phyloP scores from a whole-genome alignment of 129 eudicot genomes.

The Sambucus nigra region DNA sequence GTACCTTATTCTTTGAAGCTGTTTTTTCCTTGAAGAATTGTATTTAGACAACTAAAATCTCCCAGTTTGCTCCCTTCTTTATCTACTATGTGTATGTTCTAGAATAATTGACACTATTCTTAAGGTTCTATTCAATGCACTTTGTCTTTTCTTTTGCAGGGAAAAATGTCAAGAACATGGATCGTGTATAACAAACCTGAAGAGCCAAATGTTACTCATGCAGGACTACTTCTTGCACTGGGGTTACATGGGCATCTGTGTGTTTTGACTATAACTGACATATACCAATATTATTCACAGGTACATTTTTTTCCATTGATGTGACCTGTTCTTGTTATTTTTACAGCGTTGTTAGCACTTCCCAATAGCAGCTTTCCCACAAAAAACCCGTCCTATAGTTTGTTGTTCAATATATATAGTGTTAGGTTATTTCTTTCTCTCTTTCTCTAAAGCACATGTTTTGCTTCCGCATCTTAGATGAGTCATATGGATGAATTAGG shows the following conservation, averaged over 20 bases:
- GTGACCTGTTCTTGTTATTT: too few species aligned
- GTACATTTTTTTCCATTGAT: conserved; percentile 25
- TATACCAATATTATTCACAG: conserved; percentile 75
- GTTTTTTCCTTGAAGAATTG: neutral
- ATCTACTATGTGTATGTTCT: neutral
- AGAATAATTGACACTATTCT: neutral
- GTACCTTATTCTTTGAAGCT: neutral
- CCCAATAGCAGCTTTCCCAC: neutral
- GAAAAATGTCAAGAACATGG: conserved; percentile 97
- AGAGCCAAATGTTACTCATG: conserved; percentile 83
- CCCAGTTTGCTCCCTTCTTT: neutral
- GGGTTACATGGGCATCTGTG: conserved; percentile 87
- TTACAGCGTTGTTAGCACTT: neutral
- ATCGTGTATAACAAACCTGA: conserved; percentile 82
- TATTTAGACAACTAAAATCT: conserved; percentile 2
- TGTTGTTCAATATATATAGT: too few species aligned
- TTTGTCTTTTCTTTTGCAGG: conserved; percentile 35
- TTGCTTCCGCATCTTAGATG: neutral
- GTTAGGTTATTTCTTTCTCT: neutral
- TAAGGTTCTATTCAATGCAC: conserved; percentile 16
- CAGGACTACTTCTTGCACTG: conserved; percentile 89
- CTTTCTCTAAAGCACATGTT: neutral
- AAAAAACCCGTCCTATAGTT: neutral
- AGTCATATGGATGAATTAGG: neutral
- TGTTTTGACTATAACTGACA: conserved; percentile 69